Evolutionary conservation across 176 grass and related monocot species (phyloP), one percentile per base, ranked within the genome.

Genomic region (Oryza glaberrima): DNA sequence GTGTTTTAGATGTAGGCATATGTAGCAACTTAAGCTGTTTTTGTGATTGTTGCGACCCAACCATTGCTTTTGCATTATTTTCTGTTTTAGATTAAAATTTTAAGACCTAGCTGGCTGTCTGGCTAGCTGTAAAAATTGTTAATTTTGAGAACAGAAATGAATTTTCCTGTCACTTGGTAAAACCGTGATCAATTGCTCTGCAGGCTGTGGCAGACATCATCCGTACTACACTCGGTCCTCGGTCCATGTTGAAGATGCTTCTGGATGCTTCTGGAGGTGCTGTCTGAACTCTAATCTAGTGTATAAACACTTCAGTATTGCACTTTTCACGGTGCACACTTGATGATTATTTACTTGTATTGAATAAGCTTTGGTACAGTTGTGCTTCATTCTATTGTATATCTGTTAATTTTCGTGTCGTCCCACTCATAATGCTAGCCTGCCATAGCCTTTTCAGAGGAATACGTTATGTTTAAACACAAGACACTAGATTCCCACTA

Each of bases 231-330:
- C 83, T 99, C 70, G 96, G 96, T 75, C 96, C 96, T 40, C 89
- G 96, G 84, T 96, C 96, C 70, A 99, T 99, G 96, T 74, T 99
- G 61, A 99, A 99, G 86, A 99, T 99, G 96, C 83, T 99, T 69
- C 91, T 99, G 81, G 96, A 99, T 94, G 96, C 96, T 69, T 12
- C 38, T 32, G 96, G 96, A 91, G 96, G 93, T 99, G 48, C 45
- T 48, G 47, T n/a, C 16, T 45, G n/a, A 17, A 71, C 48, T 69
- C 60, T 40, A 54, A 69, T 38, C 2, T 79, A 47, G 28, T 67
- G 9, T 76, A 7, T 45, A 60, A 43, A 44, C 46, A 68, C n/a
- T 40, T 4, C 1, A 0, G 7, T 74, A 34, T 68, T 73, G 8
- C 1, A 46, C 22, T 58, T 13, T 35, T 87, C 30, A 14, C 40